Evolutionary conservation across 2,329 filamentous ascomycete genomes (phyloP), one percentile per base, ranked within the genome.

Genomic region (Claviceps sp.): DNA sequence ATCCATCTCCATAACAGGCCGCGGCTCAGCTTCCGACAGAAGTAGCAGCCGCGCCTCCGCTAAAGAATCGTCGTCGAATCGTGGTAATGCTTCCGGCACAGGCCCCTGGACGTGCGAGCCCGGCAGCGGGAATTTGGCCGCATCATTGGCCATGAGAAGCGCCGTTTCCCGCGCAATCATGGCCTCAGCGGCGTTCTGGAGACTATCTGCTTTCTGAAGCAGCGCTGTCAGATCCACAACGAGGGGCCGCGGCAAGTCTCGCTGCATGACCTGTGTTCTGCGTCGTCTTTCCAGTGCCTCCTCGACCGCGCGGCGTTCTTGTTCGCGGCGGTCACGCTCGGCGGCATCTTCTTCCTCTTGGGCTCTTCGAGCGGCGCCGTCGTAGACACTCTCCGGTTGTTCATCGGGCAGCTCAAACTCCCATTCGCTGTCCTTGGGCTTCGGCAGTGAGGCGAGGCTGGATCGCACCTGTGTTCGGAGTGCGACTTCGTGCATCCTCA

Each of bases 331-430:
- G 65, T 97, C 93, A 38, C 87, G 80, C 57, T 90, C 82, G 16
- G 87, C 89, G 4, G 75, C 73, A 57, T 78, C 75, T 58, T 78
- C 76, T 51, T 78, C 75, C 50, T 78, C 78, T 11, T 76, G 61
- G 50, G 80, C 74, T 24, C 76, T 71, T 34, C 30, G 30, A 34
- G 30, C 30, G 30, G 30, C 4, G 69, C 69, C 2, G 30, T 63
- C 59, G n/a, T 62, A 60, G 26, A 55, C 67, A 3, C 70, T 62
- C 59, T 93, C 87, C 55, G 78, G 72, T 56, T 85, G 76, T 57
- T 95, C 89, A 42, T 94, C 89, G 0, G 91, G 91, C 37, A 95
- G 71, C 64, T 96, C 91, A 46, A 97, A 80, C 59, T 97, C 93
- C 85, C 88, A 97, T 58, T 96, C 90, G 0, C 82, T 85, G 62